Base-by-base conservation (phyloP, 2,329 filamentous ascomycete species). In the Aspergillus brunneoviolaceus region DNA sequence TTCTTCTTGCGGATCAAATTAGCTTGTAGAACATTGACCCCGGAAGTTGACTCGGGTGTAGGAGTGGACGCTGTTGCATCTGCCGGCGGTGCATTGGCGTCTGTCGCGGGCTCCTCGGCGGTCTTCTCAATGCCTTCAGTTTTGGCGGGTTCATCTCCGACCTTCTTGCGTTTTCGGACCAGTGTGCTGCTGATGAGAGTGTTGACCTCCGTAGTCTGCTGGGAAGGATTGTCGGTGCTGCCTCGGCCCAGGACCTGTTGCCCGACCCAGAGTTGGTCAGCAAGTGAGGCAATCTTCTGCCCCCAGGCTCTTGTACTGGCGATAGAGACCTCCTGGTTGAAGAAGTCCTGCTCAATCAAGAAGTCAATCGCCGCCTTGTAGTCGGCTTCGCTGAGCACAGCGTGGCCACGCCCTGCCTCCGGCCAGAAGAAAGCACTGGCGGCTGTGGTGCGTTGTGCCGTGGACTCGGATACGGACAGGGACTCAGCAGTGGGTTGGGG, bases 331-430 rank as follows among this genome's bases (percentile, higher is more conserved):
- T 77, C 69, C 35, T 74, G 65, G 49, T 74, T 71, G 51, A 75
- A 74, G 52, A 80, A 81, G 59, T 80, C 79, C 55, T 78, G 74
- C 14, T 75, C 71, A 9, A 80, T 65, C 10, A 81, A 70, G 25
- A 74, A 72, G 47, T 76, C 71, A 59, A 75, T 75, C 27, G 76
- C 72, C 2, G 64, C 65, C 54, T 77, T 74, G 62, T 81, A 81
- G 59, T 79, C 74, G 29, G 70, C 65, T 51, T 77, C 71, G 50
- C 65, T 70, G 19, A 81, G 63, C 14, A 78, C 68, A 1, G 77
- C 69, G 19, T 77, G 67, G 35, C 72, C 71, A 19, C 73, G 67
- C 48, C 72, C 71, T 3, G 66, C 62, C 33, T 72, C 68, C 14
- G 73, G 73, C 73, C 73, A 76, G 62, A 66, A 69, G 51, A 75